Conservation (phyloP, 164 flowering plant genomes). For the Platanus orientalis region DNA sequence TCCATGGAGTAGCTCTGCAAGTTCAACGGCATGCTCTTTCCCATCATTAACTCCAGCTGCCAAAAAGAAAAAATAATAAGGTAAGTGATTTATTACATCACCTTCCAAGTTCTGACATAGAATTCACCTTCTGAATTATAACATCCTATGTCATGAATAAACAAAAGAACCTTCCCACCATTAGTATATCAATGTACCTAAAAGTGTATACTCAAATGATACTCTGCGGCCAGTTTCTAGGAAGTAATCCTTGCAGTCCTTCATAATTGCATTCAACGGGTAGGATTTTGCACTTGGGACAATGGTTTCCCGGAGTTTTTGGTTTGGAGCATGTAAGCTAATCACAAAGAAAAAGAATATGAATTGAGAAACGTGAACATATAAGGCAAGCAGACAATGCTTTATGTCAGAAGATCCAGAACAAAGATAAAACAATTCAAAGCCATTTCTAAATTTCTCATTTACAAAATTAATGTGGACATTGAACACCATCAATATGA, state of each 20-base stretch:
- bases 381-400: too few species aligned
- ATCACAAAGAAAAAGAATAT: conserved; percentile 10
- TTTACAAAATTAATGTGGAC: too few species aligned
- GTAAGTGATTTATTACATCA: background rate
- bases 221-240: conserved; percentile 74
- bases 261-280: conserved; percentile 85
- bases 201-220: conserved; percentile 86
- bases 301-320: conserved; percentile 80
- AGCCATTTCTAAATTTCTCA: too few species aligned
- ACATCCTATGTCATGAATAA: background rate
- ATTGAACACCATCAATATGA: too few species aligned
- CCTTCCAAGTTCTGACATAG: background rate
- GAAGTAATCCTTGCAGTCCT: conserved; percentile 86
- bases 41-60: conserved; percentile 90
- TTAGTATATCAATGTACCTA: conserved; percentile 42
- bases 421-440: background rate
- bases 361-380: background rate
- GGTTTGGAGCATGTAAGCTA: conserved; percentile 96
- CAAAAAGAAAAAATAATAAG: conserved; percentile 7
- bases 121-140: too few species aligned
- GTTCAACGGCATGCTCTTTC: conserved; percentile 76
- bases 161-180: background rate
- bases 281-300: conserved; percentile 95
- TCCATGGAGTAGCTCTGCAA: conserved; percentile 73
- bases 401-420: background rate